Evolutionary conservation across 352 stramenopile species (phyloP).

Genomic region (Globisporangium alternatum): DNA sequence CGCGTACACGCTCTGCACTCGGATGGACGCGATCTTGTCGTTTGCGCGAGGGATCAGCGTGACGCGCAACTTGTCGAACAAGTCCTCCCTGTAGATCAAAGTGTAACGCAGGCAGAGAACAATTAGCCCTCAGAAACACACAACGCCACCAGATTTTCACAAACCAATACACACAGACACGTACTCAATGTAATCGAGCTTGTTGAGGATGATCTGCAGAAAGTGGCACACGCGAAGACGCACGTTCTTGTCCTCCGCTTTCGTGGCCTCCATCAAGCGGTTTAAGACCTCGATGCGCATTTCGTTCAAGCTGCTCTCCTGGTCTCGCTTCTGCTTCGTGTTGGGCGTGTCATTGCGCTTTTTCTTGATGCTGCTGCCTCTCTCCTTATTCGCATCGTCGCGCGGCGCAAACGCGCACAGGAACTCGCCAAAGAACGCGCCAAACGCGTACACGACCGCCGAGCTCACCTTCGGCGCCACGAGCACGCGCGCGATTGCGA

Average conservation of each 20-base stretch:
- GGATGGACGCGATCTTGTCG: conserved; percentile 60
- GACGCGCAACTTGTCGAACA: conserved; percentile 32
- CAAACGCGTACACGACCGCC: conserved; percentile 45
- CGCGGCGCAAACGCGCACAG: conserved; percentile 21
- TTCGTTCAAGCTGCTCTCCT: conserved; percentile 28
- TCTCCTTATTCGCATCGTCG: conserved; percentile 1
- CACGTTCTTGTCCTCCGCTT: conserved; percentile 59
- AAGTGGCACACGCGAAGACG: conserved; percentile 58
- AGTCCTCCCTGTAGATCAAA: conserved; percentile 28
- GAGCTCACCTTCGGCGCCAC: conserved; percentile 39
- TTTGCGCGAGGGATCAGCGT: conserved; percentile 48
- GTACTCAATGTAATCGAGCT: conserved; percentile 54
- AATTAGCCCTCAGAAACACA: not conserved
- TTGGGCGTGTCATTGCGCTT: conserved; percentile 18
- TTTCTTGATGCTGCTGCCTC: conserved; percentile 19
- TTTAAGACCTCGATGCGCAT: conserved; percentile 47
- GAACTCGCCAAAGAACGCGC: conserved; percentile 51
- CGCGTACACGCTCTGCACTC: conserved; percentile 57
- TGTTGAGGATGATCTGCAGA: conserved; percentile 56
- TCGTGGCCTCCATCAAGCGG: conserved; percentile 44
- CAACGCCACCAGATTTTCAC: not conserved
- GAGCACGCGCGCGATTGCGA: conserved; percentile 48
- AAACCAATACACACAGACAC: conserved; percentile 2
- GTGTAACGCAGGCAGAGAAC: not conserved
- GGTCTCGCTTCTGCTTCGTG: conserved; percentile 9